Evolutionary conservation across 2,329 filamentous ascomycete genomes (phyloP), one percentile per base, ranked within the genome.

Genomic region (Diaporthe amygdali): DNA sequence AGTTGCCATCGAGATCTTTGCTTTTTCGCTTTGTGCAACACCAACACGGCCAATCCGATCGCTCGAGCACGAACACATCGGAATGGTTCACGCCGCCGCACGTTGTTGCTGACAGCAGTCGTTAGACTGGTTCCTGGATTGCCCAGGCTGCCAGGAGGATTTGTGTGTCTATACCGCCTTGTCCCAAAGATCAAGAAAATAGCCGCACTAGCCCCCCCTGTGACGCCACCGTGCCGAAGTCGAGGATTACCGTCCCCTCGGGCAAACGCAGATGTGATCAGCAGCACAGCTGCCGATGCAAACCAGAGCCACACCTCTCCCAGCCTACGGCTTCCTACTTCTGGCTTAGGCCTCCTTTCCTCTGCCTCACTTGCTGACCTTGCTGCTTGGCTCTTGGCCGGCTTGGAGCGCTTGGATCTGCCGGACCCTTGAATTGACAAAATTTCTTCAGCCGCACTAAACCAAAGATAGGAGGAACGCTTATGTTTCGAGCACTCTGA

Each of bases 391-490:
- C 5, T 3, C 37, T 39, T 39, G 59, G 59, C 44, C 41, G 41
- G 30, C 30, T 64, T 64, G 59, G 59, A 25, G 15, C 22, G 30
- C 66, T 49, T 68, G 30, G 66, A 55, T 59, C 52, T 37, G 15
- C 66, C 44, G 52, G 22, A 59, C 66, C 52, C 52, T 56, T 30
- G 52, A 14, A 10, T 54, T 39, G 15, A 32, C 55, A 47, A 66
- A 72, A 46, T 61, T 37, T 70, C 63, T 63, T 71, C 63, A 71
- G 68, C 71, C 71, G 68, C 71, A 72, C 71, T 72, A 72, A 64
- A 49, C 71, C 68, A n/a, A 27, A 70, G 52, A 69, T 14, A 51
- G 47, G 63, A 66, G 25, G 41, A 44, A 68, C 8, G 41, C 30
- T 6, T 32, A 54, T 49, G 54, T 46, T 32, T 47, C 25, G 59